Conservation (phyloP, 495 filamentous ascomycete genomes). For the Podospora pseudocomata region DNA sequence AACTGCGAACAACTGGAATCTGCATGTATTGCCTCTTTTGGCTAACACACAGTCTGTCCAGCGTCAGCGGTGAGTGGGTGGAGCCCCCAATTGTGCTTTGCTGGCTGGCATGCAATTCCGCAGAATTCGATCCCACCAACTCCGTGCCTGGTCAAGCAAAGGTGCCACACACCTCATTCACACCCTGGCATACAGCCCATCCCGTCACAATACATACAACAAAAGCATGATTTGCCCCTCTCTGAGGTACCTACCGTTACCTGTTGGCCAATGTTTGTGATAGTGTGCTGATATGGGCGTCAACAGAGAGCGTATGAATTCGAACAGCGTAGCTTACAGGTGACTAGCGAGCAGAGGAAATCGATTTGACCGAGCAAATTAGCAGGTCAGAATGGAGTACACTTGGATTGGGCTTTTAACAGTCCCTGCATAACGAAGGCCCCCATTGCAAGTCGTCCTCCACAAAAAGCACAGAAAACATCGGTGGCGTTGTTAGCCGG, state of each 20-base stretch:
- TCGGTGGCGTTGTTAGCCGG: slow-evolving; percentile 43
- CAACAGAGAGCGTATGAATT: no score
- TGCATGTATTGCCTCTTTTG: neutral
- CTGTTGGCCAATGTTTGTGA: neutral
- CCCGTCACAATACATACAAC: neutral
- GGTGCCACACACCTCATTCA: slow-evolving; percentile 10
- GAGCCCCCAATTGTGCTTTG: slow-evolving; percentile 18
- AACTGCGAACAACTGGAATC: no score
- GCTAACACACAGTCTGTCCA: neutral
- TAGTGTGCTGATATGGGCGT: neutral
- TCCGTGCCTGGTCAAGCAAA: slow-evolving; percentile 19
- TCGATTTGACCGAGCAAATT: neutral
- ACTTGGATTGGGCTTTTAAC: neutral
- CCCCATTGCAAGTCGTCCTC: neutral
- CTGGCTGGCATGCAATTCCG: slow-evolving; percentile 29
- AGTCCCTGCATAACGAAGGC: neutral
- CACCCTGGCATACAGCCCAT: neutral
- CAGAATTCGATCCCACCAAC: slow-evolving; percentile 30
- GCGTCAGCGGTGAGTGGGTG: neutral
- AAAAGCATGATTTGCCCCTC: neutral
- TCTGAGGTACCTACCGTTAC: neutral
- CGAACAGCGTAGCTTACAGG: neutral
- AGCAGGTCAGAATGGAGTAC: neutral
- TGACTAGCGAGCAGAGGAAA: neutral
- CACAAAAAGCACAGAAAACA: slow-evolving; percentile 16